Evolutionary conservation across 192 early-diverging fungal species (phyloP), one percentile per base, ranked within the genome.

Genomic region (Mortierella hygrophila): DNA sequence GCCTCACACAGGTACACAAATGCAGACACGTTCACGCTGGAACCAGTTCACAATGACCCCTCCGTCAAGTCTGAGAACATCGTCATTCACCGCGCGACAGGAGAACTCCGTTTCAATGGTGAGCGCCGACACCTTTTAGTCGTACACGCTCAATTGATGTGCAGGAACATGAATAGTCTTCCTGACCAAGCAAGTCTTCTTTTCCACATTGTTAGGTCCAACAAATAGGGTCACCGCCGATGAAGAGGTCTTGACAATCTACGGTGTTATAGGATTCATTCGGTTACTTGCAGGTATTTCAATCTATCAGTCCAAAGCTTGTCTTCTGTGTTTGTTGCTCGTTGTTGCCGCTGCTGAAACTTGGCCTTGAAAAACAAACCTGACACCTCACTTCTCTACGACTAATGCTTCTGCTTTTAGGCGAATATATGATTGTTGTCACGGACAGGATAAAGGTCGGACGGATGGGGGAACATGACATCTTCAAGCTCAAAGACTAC

Each of bases 391-490:
- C 35, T 72, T 42, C 68, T 13, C 37, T n/a, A 63, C 26, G 7
- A 5, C n/a, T 0, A 6, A 54, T 41, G 15, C 49, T 21, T 52
- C 49, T 20, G 15, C 49, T 54, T 55, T 41, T 70, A 96, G 96
- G 96, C n/a, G 93, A 95, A 70, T 94, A 96, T 77, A 88, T 97
- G 76, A 88, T 97, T 41, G 92, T 96, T 52, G 91, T 96, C 42
- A 96, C 94, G 15, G 91, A 93, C 13, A 89, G 95, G 40, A 88
- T 88, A 68, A 89, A 88, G 70, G 80, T 97, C 44, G 94, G 94
- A 32, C 87, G 89, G 44, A 89, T 96, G 23, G 80, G 80, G 20
- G 91, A 90, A 20, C 87, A 95, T n/a, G 93, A 93, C 47, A 89
- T 97, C 38, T 97, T 93, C 85, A 89, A 88, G 47, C 88, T 95